Conservation (phyloP, 2,329 filamentous ascomycete species). For the Rutstroemia sp. region DNA sequence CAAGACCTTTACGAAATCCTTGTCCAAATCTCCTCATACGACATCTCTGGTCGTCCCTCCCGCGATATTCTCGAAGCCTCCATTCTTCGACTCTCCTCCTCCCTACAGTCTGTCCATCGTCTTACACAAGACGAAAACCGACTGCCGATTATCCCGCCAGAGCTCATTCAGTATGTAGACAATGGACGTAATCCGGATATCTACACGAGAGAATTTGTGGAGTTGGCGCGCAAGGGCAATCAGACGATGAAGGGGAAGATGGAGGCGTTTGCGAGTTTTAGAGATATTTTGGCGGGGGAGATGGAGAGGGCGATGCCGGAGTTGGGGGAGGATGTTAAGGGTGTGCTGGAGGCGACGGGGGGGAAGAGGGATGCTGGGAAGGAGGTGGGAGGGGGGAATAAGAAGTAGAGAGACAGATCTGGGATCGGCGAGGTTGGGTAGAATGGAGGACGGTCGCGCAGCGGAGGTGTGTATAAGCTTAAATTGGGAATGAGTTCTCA, state of each 20-base stretch:
- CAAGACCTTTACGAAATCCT: constrained; percentile 57
- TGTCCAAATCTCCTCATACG: constrained; percentile 56
- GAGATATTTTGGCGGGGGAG: constrained; percentile 49
- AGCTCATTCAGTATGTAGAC: constrained; percentile 62
- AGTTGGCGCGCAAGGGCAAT: constrained; percentile 58
- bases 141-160: constrained; percentile 50
- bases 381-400: neutral
- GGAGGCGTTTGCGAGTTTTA: constrained; percentile 51
- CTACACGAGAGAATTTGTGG: constrained; percentile 67
- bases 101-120: constrained; percentile 18
- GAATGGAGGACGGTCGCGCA: neutral
- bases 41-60: constrained; percentile 40
- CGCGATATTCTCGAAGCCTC: constrained; percentile 46
- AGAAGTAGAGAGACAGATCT: neutral
- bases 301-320: constrained; percentile 28
- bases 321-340: constrained; percentile 25
- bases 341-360: constrained; percentile 21
- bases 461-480: too few relatives aligned
- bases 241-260: constrained; percentile 61
- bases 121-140: constrained; percentile 28
- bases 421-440: neutral
- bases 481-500: too few relatives aligned
- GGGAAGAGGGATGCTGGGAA: neutral
- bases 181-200: constrained; percentile 67
- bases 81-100: constrained; percentile 1